These are phyloP conservation scores for Cyclanthera cordifolia DNA, from an alignment of 306 rosid genomes.

Conservation along the genomic window DNA sequence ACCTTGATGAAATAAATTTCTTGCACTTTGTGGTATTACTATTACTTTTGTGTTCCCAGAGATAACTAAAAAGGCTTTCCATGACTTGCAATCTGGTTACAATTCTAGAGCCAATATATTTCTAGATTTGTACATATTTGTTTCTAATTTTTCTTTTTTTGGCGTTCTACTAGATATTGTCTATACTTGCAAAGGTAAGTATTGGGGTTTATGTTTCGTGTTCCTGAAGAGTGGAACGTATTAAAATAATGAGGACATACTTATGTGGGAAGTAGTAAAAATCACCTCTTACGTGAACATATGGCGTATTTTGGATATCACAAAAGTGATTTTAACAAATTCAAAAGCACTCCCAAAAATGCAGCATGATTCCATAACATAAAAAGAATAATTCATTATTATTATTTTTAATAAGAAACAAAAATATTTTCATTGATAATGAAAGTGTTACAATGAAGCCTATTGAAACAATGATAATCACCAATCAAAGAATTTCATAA, in stretches of 20 bases:
- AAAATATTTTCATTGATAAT: too few species aligned
- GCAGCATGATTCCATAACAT: neutral
- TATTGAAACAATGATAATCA: too few species aligned
- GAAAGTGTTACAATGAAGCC: too few species aligned
- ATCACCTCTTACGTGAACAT: neutral
- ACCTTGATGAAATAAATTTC: neutral
- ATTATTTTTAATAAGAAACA: too few species aligned
- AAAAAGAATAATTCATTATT: too few species aligned
- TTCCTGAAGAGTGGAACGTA: neutral
- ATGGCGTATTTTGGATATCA: neutral
- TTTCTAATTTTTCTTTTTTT: neutral
- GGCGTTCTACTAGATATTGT: neutral
- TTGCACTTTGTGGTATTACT: neutral
- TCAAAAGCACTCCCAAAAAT: too few species aligned
- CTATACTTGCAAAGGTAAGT: neutral
- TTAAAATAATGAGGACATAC: neutral
- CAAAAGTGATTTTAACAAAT: too few species aligned
- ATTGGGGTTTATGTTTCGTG: neutral
- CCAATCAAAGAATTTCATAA: neutral
- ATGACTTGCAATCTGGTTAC: neutral
- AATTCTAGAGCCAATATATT: neutral
- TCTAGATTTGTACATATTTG: slow-evolving; percentile 2
- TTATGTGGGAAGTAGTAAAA: neutral
- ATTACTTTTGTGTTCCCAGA: neutral
- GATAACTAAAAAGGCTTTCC: neutral